Percentiles rank a stretch among this genome's conserved stretches.
Evolutionary conservation across 2,329 filamentous ascomycete species (phyloP).

Genomic region (Diaporthe velutina): DNA sequence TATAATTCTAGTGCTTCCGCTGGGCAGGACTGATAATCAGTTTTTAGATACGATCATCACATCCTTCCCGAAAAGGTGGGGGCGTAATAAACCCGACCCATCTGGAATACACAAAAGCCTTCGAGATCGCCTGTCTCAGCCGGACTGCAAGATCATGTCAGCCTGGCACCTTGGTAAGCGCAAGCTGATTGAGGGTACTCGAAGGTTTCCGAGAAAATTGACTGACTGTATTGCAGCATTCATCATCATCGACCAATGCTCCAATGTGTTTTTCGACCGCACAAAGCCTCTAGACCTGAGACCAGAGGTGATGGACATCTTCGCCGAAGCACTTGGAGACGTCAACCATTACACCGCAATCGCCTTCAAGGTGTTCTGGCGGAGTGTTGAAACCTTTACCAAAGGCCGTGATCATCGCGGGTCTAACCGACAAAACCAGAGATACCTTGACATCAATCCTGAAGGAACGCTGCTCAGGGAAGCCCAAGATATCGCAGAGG

Average conservation of each 20-base stretch:
- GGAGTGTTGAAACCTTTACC: not conserved
- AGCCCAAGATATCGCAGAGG: conserved; percentile 33
- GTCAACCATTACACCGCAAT: conserved; percentile 12
- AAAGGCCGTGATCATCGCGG: not conserved
- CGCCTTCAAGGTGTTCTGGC: conserved; percentile 13
- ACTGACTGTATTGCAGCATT: too few species aligned
- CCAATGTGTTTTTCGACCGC: conserved; percentile 37
- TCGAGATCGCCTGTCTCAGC: not conserved
- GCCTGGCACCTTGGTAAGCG: conserved; percentile 35
- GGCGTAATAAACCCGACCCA: conserved; percentile 33
- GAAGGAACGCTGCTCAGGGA: conserved; percentile 28
- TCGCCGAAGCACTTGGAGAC: conserved; percentile 4
- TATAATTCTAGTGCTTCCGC: not conserved
- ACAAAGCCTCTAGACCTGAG: conserved; percentile 29
- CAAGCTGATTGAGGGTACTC: fast-evolving
- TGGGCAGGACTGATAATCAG: fast-evolving
- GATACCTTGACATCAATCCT: conserved; percentile 27
- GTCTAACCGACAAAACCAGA: not conserved
- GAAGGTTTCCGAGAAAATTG: too few species aligned
- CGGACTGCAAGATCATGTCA: conserved; percentile 10
- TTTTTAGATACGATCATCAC: conserved; percentile 33
- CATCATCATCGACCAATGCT: conserved; percentile 38
- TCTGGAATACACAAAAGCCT: conserved; percentile 37
- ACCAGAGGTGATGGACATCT: conserved; percentile 36
- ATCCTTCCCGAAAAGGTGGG: conserved; percentile 32